These are phyloP conservation scores for Dichomitus squalens DNA, from an alignment of 1,284 basidiomycete genomes.

Conservation along the genomic window DNA sequence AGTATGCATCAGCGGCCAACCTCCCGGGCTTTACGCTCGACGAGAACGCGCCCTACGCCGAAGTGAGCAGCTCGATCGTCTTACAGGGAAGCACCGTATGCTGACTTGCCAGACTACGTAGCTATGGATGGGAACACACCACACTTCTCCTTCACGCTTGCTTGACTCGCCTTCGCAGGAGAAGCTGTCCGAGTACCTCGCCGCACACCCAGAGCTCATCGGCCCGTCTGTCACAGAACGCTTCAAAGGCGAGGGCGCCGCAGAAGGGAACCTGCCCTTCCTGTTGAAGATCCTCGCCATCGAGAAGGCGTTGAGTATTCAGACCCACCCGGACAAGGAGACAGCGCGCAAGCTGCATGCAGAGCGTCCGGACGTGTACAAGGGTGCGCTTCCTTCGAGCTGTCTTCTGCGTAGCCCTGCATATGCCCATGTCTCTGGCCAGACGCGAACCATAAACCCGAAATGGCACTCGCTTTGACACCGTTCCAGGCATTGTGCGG, in stretches of 20 bases:
- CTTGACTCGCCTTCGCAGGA: conserved; percentile 38
- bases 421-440: conserved; percentile 2
- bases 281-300: conserved; percentile 95
- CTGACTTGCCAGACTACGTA: neutral
- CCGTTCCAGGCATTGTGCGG: conserved; percentile 92
- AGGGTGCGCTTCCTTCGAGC: conserved; percentile 22
- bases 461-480: conserved; percentile 96
- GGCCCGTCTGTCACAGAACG: conserved; percentile 64
- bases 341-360: conserved; percentile 81
- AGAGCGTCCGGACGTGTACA: conserved; percentile 70
- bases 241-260: conserved; percentile 50
- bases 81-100: neutral
- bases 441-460: conserved; percentile 97
- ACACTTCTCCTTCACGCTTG: conserved; percentile 77
- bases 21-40: conserved; percentile 53
- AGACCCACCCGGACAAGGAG: conserved; percentile 95
- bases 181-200: conserved; percentile 65
- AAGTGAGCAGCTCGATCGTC: conserved; percentile 43
- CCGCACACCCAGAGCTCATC: conserved; percentile 68
- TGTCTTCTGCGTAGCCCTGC: neutral
- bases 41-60: conserved; percentile 61
- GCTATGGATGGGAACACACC: conserved; percentile 97
- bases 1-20: conserved; percentile 45
- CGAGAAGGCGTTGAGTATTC: conserved; percentile 93
- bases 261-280: conserved; percentile 83